A percentile compares a stretch with the other conserved stretches of the same genome.
phyloP scores from a whole-genome alignment of 768 basidiomycete species.

The Auricularia auricula-judae region DNA sequence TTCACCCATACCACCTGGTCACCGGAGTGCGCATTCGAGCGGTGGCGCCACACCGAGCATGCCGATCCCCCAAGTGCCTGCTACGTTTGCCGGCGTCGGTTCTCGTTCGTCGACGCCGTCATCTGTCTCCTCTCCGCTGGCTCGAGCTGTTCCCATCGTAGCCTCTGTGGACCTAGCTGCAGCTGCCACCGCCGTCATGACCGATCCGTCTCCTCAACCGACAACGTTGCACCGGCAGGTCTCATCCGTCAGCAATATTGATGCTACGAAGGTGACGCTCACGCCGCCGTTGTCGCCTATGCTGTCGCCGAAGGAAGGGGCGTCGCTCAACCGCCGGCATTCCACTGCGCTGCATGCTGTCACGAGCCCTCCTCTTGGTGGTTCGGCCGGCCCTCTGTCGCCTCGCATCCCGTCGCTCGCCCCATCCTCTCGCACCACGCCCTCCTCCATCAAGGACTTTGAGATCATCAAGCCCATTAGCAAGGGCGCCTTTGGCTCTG shows the following conservation, averaged over 20 bases:
- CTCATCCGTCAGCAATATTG: constrained; percentile 56
- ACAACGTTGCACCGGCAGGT: constrained; percentile 31
- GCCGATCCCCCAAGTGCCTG: constrained; percentile 3
- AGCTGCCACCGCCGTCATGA: constrained; percentile 12
- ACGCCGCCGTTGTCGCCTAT: constrained; percentile 65
- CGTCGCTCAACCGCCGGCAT: constrained; percentile 52
- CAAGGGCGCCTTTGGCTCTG: constrained; percentile 97
- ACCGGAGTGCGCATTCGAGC: not conserved
- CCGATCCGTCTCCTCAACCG: constrained; percentile 34
- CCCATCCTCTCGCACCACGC: constrained; percentile 65
- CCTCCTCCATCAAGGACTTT: constrained; percentile 96
- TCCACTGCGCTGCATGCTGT: constrained; percentile 53
- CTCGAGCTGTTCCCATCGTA: constrained; percentile 74
- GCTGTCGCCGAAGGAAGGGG: constrained; percentile 36
- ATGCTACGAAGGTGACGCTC: constrained; percentile 45
- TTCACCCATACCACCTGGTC: constrained; percentile 23
- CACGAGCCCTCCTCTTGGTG: constrained; percentile 35
- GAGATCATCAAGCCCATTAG: constrained; percentile 99
- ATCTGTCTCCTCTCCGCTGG: constrained; percentile 78
- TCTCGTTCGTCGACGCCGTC: constrained; percentile 84
- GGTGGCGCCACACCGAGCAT: not conserved
- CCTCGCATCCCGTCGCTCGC: constrained; percentile 75
- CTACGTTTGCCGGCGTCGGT: constrained; percentile 19
- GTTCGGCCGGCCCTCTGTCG: constrained; percentile 51
- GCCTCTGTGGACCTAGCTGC: constrained; percentile 48